A percentile compares a stretch with the other conserved stretches of the same genome.
Evolutionary conservation across 768 basidiomycete species (phyloP).

Genomic region (Multifurca ochricompacta): DNA sequence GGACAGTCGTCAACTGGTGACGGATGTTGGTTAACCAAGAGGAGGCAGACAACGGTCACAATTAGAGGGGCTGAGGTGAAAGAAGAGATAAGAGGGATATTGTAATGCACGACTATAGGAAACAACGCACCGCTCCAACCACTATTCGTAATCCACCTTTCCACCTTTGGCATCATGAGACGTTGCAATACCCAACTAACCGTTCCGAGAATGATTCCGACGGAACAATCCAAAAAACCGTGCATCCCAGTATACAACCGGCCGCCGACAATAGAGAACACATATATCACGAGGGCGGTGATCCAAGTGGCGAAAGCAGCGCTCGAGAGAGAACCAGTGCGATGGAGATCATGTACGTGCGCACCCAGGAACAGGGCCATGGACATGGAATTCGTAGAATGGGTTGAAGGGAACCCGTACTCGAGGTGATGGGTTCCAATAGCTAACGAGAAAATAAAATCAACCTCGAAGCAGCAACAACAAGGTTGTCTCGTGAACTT

Average conservation of each 20-base stretch:
- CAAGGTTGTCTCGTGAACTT: conserved; percentile 26
- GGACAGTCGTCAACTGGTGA: conserved; percentile 96
- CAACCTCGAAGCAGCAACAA: neutral
- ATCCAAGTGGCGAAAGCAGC: conserved; percentile 35
- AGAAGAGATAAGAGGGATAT: neutral
- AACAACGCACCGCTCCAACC: conserved; percentile 31
- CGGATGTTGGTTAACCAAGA: conserved; percentile 82
- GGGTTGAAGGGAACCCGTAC: conserved; percentile 95
- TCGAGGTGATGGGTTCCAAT: conserved; percentile 78
- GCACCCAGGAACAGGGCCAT: conserved; percentile 77
- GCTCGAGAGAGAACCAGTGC: conserved; percentile 35
- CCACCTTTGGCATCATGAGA: conserved; percentile 31
- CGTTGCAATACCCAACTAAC: conserved; percentile 49
- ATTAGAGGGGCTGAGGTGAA: conserved; percentile 44
- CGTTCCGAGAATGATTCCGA: conserved; percentile 58
- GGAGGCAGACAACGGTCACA: conserved; percentile 53
- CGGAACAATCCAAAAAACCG: conserved; percentile 65
- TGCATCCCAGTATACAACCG: conserved; percentile 88
- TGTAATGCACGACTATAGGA: conserved; percentile 14
- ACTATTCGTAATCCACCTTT: conserved; percentile 33
- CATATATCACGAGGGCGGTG: conserved; percentile 46
- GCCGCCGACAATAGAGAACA: conserved; percentile 67
- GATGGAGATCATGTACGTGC: conserved; percentile 47
- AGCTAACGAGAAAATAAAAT: conserved; percentile 33
- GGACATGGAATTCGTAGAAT: conserved; percentile 85